Base-by-base conservation (phyloP, 1,139 yeast species). In the Debaryomyces fabryi region DNA sequence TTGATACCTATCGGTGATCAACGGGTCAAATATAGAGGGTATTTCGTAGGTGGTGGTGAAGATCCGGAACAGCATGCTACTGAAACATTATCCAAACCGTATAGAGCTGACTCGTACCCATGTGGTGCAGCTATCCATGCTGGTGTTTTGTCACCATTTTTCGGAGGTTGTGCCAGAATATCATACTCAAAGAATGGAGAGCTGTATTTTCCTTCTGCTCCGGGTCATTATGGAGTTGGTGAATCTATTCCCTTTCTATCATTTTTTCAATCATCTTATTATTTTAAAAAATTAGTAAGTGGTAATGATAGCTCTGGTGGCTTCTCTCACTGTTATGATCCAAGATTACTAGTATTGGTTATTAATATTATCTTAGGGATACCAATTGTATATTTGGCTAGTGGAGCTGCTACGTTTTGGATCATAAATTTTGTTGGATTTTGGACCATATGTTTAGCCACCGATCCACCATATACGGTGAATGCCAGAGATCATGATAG, bases 81-180 rank as follows among this genome's bases (percentile, higher is more conserved):
- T n/a, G 53, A 50, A 13, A 57, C 56, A 46, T 48, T 82, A 6
- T 69, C 87, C 0, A 59, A 69, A 23, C 90, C 91, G 0, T 93
- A 90, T 60, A 74, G 99, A 51, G 93, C 90, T 0, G 99, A 93
- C 65, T 88, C 96, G 0, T 91, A 74, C 60, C 85, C 93, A 0
- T 93, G 99, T 66, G 95, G 92, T 0, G 86, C 97, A 1, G 98
- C 96, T 0, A 82, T 88, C 3, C 97, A 92, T 64, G 85, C 92
- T 2, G 97, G 97, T 1, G 60, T 84, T 0, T 69, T 91, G 1
- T 84, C 95, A 1, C 86, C 93, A 20, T 63, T 76, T 39, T 70
- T 71, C 52, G 99, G 99, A 2, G 98, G 98, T 0, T 86, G 96
- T 63, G 92, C 91, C 0, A 71, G 81, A 42, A 56, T 90, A 5